These are phyloP conservation scores for Setomelanomma holmii DNA, from an alignment of 2,329 filamentous ascomycete genomes.

Conservation along the genomic window DNA sequence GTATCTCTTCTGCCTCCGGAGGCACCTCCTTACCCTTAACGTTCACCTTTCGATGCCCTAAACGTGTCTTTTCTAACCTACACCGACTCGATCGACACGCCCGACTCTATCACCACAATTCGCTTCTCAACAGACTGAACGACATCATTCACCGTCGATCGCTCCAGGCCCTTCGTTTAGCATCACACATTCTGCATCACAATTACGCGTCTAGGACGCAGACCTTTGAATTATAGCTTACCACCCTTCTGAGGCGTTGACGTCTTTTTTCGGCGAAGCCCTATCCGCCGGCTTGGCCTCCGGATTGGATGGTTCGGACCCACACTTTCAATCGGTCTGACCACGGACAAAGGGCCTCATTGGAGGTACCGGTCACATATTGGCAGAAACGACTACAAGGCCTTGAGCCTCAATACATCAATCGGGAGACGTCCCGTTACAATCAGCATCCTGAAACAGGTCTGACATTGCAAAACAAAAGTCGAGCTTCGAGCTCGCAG, in stretches of 20 bases:
- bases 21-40: neutral
- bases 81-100: neutral
- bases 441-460: neutral
- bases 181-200: neutral
- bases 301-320: slow-evolving; percentile 9
- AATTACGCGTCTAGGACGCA: slow-evolving; percentile 9
- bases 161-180: neutral
- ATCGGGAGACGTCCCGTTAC: slow-evolving; percentile 24
- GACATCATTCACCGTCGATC: neutral
- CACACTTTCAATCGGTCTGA: slow-evolving; percentile 2
- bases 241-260: no score
- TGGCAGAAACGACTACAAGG: slow-evolving; percentile 5
- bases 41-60: neutral
- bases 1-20: slow-evolving; percentile 4
- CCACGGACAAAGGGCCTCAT: slow-evolving; percentile 5
- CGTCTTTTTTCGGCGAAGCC: slow-evolving; percentile 13
- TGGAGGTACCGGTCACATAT: neutral
- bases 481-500: slow-evolving; percentile 12
- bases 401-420: slow-evolving; percentile 6
- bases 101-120: neutral
- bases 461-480: slow-evolving; percentile 1
- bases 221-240: neutral
- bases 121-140: neutral
- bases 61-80: neutral
- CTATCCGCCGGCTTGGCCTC: slow-evolving; percentile 16